Evolutionary conservation across 495 filamentous ascomycete genomes (phyloP), one percentile per base, ranked within the genome.

Genomic region (Aspergillus affinis): DNA sequence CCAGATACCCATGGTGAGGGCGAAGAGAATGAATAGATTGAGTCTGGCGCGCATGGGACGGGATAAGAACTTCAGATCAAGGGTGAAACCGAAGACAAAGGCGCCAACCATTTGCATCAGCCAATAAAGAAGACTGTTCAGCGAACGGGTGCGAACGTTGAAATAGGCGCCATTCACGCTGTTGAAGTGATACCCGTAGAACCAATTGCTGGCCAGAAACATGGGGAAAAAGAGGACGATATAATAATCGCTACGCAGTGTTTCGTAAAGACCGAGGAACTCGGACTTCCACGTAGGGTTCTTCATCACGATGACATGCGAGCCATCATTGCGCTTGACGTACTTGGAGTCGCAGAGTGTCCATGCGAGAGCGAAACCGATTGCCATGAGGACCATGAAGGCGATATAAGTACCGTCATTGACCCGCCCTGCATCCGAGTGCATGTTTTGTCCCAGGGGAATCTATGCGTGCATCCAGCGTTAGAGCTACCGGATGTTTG

Each of bases 111-210:
- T 96, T 72, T 98, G 93, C 66, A 87, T 82, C 15, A 86, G 73
- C 86, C 90, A 98, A 80, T 97, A 98, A 18, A 94, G 83, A 29
- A 90, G 75, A 69, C 83, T 88, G 77, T 96, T 97, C 65, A 97
- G 81, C 9, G 93, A 83, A 7, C 90, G 83, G 18, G 92, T 90
- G 45, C 93, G 89, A 52, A 88, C 87, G 72, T 89, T 88, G 79
- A 95, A 97, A 61, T 89, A 84, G 48, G 87, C 86, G 21, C 77
- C 68, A 57, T 84, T 84, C 61, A 82, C 79, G 49, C 72, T 70
- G 61, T 82, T 78, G 71, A 78, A 82, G 51, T 82, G 78, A 52
- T 83, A 82, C 18, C 69, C 74, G 55, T 80, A 80, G 62, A 83
- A 81, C 78, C 76, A 81, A 53, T 82, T 82, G 56, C 77, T 80